Evolutionary conservation across 352 stramenopile genomes (phyloP).

Genomic region (Heterotrichella gracilis): DNA sequence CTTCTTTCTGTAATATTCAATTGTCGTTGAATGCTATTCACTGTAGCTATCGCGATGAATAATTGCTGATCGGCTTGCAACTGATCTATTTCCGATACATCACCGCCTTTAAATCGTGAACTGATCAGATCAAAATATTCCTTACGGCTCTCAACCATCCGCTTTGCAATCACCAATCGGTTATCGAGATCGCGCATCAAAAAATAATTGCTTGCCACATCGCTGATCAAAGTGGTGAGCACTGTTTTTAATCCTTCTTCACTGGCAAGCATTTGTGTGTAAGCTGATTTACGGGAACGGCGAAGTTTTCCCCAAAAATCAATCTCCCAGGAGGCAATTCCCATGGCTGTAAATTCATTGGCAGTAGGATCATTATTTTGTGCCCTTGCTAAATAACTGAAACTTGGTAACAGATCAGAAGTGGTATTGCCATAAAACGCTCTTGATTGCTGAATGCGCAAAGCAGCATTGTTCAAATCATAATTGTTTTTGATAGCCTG

Average conservation of each 20-base stretch:
- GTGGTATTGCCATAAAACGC: too few species aligned
- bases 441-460: too few species aligned
- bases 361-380: too few species aligned
- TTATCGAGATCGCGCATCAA: neutral
- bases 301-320: neutral
- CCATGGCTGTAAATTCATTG: too few species aligned
- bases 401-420: too few species aligned
- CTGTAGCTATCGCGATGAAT: neutral
- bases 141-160: neutral
- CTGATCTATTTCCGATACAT: neutral
- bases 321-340: neutral
- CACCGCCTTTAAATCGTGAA: neutral
- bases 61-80: neutral
- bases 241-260: neutral
- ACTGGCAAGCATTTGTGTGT: neutral
- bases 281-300: neutral
- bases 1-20: neutral
- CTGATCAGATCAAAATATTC: neutral
- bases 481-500: too few species aligned
- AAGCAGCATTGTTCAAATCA: too few species aligned
- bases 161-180: neutral
- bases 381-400: too few species aligned
- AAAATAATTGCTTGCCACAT: neutral
- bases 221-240: neutral
- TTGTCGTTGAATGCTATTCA: neutral